Evolutionary conservation across 169 alveolate species (phyloP).

Genomic region (Miamiensis avidus): DNA sequence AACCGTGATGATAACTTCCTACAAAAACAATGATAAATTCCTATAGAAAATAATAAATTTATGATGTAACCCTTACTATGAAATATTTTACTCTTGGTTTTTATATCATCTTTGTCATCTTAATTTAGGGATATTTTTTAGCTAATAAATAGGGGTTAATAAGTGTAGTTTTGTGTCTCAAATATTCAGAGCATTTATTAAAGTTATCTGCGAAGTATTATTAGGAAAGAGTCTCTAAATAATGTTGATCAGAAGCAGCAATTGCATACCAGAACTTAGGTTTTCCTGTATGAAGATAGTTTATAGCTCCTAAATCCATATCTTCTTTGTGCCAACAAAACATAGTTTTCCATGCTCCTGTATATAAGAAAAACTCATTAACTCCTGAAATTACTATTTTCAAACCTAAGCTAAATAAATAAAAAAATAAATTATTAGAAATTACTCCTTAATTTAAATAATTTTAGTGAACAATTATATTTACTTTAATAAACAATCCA

Average conservation of each 20-base stretch:
- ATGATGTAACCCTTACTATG: too few species aligned
- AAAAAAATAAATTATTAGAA: too few species aligned
- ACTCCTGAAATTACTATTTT: slow-evolving; percentile 86
- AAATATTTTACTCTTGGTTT: slow-evolving; percentile 69
- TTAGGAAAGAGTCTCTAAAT: slow-evolving; percentile 82
- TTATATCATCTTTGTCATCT: slow-evolving; percentile 74
- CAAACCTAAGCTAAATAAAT: too few species aligned
- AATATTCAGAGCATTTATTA: slow-evolving; percentile 67
- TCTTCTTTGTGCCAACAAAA: slow-evolving; percentile 98
- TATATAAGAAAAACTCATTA: slow-evolving; percentile 91
- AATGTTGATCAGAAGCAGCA: slow-evolving; percentile 82
- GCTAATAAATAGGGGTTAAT: slow-evolving; percentile 87
- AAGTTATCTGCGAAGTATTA: slow-evolving; percentile 51
- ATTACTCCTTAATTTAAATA: too few species aligned
- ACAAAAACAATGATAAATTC: slow-evolving; percentile 90
- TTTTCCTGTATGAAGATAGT: slow-evolving; percentile 93
- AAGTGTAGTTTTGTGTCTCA: slow-evolving; percentile 79
- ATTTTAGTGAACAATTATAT: background rate
- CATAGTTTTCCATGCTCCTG: slow-evolving; percentile 92
- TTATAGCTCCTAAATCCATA: slow-evolving; percentile 91
- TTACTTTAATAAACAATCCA: slow-evolving; percentile 51
- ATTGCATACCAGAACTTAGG: slow-evolving; percentile 95
- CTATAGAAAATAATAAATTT: background rate
- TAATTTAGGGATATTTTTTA: slow-evolving; percentile 80
- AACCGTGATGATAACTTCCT: slow-evolving; percentile 93